A percentile compares a stretch with the other conserved stretches of the same genome.
These are phyloP conservation scores for Fusarium sublunatum DNA, from an alignment of 2,329 filamentous ascomycete species.

Conservation along the genomic window DNA sequence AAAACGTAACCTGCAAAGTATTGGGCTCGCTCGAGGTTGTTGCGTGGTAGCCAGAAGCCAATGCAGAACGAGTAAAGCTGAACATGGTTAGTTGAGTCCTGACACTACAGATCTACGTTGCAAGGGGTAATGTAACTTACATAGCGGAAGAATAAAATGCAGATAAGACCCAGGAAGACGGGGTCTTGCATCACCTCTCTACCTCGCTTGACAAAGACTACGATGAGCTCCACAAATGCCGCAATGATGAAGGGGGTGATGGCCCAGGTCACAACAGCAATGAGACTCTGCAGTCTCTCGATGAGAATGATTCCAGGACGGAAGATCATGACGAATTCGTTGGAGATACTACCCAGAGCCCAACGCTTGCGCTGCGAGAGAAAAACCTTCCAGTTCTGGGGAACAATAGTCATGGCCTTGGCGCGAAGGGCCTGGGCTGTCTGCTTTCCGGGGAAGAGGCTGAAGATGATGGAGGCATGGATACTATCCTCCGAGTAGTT, in stretches of 20 bases:
- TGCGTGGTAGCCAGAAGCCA: constrained; percentile 56
- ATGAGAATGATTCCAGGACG: constrained; percentile 56
- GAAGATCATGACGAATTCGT: constrained; percentile 62
- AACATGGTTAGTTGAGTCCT: constrained; percentile 20
- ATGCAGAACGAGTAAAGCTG: constrained; percentile 57
- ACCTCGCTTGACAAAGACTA: constrained; percentile 51
- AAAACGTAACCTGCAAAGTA: constrained; percentile 55
- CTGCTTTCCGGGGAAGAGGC: constrained; percentile 56
- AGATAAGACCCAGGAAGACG: constrained; percentile 53
- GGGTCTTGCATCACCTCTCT: constrained; percentile 50
- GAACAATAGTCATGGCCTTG: constrained; percentile 60
- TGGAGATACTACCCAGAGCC: constrained; percentile 61
- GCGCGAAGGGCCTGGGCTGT: constrained; percentile 61
- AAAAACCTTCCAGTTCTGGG: constrained; percentile 59
- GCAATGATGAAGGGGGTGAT: constrained; percentile 59
- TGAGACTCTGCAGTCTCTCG: constrained; percentile 58
- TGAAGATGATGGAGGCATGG: constrained; percentile 61
- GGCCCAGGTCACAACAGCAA: constrained; percentile 60
- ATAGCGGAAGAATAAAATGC: constrained; percentile 53
- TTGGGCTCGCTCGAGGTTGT: constrained; percentile 52
- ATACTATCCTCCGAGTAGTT: constrained; percentile 63
- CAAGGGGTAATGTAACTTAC: constrained; percentile 48
- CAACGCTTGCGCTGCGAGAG: constrained; percentile 62
- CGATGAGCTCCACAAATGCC: constrained; percentile 52
- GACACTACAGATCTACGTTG: constrained; percentile 9